These are phyloP conservation scores for Leptographium lundbergii DNA, from an alignment of 2,329 filamentous ascomycete genomes.

Conservation along the genomic window DNA sequence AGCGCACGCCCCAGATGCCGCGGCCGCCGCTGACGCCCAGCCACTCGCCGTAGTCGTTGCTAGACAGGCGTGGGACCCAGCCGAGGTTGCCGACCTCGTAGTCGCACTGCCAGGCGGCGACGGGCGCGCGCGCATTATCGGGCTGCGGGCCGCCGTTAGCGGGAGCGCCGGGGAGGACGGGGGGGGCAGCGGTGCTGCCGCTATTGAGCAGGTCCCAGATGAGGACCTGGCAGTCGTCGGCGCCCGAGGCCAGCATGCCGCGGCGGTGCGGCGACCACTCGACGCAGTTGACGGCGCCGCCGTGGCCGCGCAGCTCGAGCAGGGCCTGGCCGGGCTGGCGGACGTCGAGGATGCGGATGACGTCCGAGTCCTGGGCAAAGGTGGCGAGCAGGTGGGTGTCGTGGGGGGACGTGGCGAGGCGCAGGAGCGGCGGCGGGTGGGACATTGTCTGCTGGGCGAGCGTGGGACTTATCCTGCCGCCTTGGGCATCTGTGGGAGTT, in stretches of 20 bases:
- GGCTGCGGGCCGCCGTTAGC: constrained; percentile 17
- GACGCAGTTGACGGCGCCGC: constrained; percentile 75
- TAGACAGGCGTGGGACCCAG: constrained; percentile 65
- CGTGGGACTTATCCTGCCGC: constrained; percentile 58
- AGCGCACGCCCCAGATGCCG: constrained; percentile 64
- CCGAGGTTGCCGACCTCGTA: constrained; percentile 78
- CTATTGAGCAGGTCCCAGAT: constrained; percentile 85
- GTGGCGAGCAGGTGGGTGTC: constrained; percentile 94
- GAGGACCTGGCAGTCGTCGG: constrained; percentile 80
- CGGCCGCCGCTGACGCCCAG: constrained; percentile 69
- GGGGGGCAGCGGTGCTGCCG: constrained; percentile 21
- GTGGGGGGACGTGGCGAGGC: constrained; percentile 82
- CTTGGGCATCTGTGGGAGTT: constrained; percentile 33
- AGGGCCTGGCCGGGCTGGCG: constrained; percentile 91
- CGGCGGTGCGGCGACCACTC: constrained; percentile 83
- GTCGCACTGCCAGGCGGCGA: constrained; percentile 72
- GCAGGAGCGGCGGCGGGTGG: constrained; percentile 64
- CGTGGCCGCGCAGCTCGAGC: constrained; percentile 82
- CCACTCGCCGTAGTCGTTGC: constrained; percentile 65
- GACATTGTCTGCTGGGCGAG: constrained; percentile 65
- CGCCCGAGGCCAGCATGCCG: constrained; percentile 82
- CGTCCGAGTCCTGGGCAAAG: constrained; percentile 82
- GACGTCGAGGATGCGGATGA: constrained; percentile 91
- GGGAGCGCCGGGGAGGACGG: background rate
- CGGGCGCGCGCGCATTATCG: constrained; percentile 52